A percentile compares a stretch with the other conserved stretches of the same genome.
Evolutionary conservation across 495 filamentous ascomycete genomes (phyloP).

Genomic region (Margaritispora aquatica): DNA sequence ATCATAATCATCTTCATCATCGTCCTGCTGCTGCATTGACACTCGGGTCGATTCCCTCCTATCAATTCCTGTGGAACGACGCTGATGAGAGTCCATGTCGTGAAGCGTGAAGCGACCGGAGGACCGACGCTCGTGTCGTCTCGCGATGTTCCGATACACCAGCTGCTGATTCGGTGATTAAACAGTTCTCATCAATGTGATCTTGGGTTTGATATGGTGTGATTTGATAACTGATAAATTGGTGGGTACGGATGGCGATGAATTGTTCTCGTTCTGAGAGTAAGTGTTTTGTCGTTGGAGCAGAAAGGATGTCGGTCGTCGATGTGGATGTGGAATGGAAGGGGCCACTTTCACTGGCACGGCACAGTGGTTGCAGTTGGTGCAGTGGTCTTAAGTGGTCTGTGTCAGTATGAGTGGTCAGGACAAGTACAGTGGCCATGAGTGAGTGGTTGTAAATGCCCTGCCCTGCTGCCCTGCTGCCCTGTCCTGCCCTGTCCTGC

Average conservation of each 20-base stretch:
- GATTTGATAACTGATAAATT: not conserved
- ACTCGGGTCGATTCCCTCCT: conserved; percentile 17
- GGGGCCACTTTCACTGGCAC: too few relatives aligned
- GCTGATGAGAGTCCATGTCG: not conserved
- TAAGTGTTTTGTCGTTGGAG: not conserved
- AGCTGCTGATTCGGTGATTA: not conserved
- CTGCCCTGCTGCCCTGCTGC: too few relatives aligned
- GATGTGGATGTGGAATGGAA: too few relatives aligned
- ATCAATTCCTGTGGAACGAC: conserved; percentile 14
- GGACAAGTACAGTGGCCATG: too few relatives aligned
- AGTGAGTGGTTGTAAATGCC: too few relatives aligned
- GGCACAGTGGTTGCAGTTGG: too few relatives aligned
- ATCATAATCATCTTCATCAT: conserved; percentile 34
- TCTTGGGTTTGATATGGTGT: not conserved
- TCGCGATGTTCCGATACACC: not conserved
- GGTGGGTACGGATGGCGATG: not conserved
- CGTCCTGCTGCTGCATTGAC: conserved; percentile 15
- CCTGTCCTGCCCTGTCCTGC: too few relatives aligned
- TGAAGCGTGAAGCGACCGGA: not conserved
- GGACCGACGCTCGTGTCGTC: not conserved
- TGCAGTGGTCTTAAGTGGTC: not conserved
- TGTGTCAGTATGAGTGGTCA: too few relatives aligned
- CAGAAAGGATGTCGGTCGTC: too few relatives aligned
- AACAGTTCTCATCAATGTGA: not conserved
- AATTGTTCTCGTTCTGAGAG: not conserved